A percentile compares a stretch with the other conserved stretches of the same genome.
Evolutionary conservation across 768 basidiomycete species (phyloP).

Genomic region (Polyporus arcularius): DNA sequence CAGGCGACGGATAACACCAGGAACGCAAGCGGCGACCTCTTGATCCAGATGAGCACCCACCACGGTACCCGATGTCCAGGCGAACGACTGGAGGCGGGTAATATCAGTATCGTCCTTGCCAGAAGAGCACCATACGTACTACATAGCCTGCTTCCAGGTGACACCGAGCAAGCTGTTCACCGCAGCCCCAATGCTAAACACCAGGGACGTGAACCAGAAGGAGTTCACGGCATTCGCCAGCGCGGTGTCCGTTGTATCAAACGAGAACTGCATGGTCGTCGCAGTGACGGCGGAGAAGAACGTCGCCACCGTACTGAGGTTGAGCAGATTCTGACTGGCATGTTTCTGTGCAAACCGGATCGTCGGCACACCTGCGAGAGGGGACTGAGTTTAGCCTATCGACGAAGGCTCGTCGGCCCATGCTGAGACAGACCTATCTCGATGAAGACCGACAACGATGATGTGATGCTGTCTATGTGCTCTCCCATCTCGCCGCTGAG

Average conservation of each 20-base stretch:
- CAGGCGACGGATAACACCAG: conserved; percentile 82
- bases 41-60: conserved; percentile 89
- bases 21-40: conserved; percentile 79
- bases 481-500: conserved; percentile 74
- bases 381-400: not conserved
- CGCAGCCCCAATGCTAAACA: conserved; percentile 76
- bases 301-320: conserved; percentile 75
- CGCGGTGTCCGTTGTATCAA: conserved; percentile 38
- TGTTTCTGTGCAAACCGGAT: conserved; percentile 79
- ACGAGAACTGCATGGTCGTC: conserved; percentile 72
- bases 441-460: conserved; percentile 71
- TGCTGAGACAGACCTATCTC: conserved; percentile 58
- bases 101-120: conserved; percentile 17
- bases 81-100: conserved; percentile 52
- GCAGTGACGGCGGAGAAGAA: conserved; percentile 79
- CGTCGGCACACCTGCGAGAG: conserved; percentile 62
- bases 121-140: conserved; percentile 46
- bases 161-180: conserved; percentile 77
- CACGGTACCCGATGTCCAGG: conserved; percentile 76
- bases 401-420: not conserved
- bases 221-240: conserved; percentile 60
- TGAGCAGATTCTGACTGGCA: conserved; percentile 60
- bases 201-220: conserved; percentile 75
- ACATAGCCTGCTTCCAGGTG: conserved; percentile 83
- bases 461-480: conserved; percentile 68